Percentiles rank a stretch among this genome's conserved stretches.
These are phyloP conservation scores for Chenopodium berlandieri DNA, from an alignment of 148 eudicot genomes.

Conservation along the genomic window DNA sequence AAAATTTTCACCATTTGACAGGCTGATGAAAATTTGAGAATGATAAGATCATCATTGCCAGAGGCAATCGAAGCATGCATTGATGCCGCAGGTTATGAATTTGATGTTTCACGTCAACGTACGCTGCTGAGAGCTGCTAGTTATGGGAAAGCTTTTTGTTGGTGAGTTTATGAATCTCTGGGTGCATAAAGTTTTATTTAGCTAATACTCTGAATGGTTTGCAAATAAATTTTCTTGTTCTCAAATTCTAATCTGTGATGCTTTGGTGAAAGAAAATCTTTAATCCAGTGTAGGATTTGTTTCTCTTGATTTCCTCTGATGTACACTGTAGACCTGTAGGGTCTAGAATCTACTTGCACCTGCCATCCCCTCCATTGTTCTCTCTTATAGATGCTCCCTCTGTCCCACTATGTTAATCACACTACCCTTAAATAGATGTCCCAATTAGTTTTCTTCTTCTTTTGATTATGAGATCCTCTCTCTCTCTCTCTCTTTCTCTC, in stretches of 20 bases:
- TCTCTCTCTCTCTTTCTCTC: too few relatives aligned
- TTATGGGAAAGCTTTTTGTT: slow-evolving; percentile 97
- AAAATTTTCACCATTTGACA: slow-evolving; percentile 29
- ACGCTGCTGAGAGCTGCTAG: slow-evolving; percentile 92
- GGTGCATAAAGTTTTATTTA: neutral
- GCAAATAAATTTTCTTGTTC: neutral
- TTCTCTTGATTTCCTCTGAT: neutral
- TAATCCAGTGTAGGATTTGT: neutral
- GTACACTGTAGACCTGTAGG: neutral
- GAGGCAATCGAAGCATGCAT: slow-evolving; percentile 98
- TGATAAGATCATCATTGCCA: slow-evolving; percentile 80
- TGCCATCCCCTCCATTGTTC: neutral
- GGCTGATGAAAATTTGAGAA: slow-evolving; percentile 99
- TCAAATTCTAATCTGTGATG: neutral
- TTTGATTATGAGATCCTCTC: too few relatives aligned
- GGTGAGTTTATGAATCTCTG: slow-evolving; percentile 46
- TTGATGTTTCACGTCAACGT: slow-evolving; percentile 70
- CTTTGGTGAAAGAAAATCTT: neutral
- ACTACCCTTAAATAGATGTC: too few relatives aligned
- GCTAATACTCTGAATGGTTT: slow-evolving; percentile 1
- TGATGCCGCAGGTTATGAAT: slow-evolving; percentile 99
- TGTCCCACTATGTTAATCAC: too few relatives aligned
- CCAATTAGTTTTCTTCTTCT: too few relatives aligned
- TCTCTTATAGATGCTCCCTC: neutral
- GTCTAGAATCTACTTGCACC: neutral